Conservation (phyloP, 2,329 filamentous ascomycete genomes). For the Huntiella savannae region DNA sequence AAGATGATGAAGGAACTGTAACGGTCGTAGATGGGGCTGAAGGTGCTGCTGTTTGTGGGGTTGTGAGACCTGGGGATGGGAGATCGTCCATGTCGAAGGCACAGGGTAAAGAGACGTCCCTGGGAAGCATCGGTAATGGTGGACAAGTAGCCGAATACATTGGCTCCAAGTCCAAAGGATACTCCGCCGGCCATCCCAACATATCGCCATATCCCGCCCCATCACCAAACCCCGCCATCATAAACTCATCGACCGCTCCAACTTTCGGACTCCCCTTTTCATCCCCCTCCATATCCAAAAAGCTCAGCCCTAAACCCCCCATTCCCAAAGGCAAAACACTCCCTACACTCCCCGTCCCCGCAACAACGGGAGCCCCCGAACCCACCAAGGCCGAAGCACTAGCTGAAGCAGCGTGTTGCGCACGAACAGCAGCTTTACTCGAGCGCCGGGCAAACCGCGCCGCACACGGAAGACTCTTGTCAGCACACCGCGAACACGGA, state of each 20-base stretch:
- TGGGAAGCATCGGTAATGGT: constrained; percentile 17
- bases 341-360: too few relatives aligned
- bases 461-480: constrained; percentile 20
- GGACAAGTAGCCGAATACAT: constrained; percentile 15
- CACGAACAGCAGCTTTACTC: constrained; percentile 27
- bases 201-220: constrained; percentile 24
- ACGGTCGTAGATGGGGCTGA: constrained; percentile 21
- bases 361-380: background rate
- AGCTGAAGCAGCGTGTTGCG: constrained; percentile 20
- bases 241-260: constrained; percentile 22
- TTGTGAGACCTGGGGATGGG: constrained; percentile 8
- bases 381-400: constrained; percentile 6
- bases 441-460: constrained; percentile 31
- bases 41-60: constrained; percentile 8
- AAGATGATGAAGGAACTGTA: constrained; percentile 18
- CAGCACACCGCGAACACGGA: constrained; percentile 21
- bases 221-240: constrained; percentile 22
- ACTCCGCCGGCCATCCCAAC: constrained; percentile 24
- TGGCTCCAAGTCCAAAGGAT: constrained; percentile 25
- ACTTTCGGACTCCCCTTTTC: constrained; percentile 8
- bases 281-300: constrained; percentile 21
- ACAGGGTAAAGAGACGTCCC: constrained; percentile 19
- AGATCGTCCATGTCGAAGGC: constrained; percentile 25
- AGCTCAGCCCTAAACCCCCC: constrained; percentile 2
- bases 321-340: too few relatives aligned